Percentiles rank a stretch among this genome's conserved stretches.
These are phyloP conservation scores for Wolfiporia cocos DNA, from an alignment of 1,284 basidiomycete species.

Conservation along the genomic window DNA sequence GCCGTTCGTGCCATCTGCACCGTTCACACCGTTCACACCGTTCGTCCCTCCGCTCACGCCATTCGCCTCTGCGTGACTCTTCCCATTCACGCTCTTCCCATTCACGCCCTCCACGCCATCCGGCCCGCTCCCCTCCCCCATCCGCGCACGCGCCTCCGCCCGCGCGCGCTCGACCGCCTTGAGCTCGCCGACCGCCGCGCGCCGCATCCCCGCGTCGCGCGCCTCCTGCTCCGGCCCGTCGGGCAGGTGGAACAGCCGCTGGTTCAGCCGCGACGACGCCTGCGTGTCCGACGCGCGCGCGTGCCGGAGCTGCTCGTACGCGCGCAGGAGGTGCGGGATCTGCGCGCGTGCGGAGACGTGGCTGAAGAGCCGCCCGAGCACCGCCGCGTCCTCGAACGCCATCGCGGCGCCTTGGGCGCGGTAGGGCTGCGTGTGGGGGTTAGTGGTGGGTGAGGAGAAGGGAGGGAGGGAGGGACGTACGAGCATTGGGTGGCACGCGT, in stretches of 20 bases:
- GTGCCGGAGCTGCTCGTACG: constrained; percentile 45
- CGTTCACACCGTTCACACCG: too few species aligned
- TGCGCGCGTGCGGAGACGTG: constrained; percentile 35
- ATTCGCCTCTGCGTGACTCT: too few species aligned
- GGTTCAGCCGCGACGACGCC: constrained; percentile 41
- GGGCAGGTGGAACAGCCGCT: constrained; percentile 45
- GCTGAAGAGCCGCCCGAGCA: constrained; percentile 53
- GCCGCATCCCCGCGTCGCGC: constrained; percentile 46
- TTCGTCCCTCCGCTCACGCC: too few species aligned
- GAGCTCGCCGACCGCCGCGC: constrained; percentile 39
- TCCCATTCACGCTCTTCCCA: constrained; percentile 23
- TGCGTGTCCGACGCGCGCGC: constrained; percentile 43
- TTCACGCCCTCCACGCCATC: constrained; percentile 12
- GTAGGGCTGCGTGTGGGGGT: constrained; percentile 41
- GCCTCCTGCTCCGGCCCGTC: constrained; percentile 48
- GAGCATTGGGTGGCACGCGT: constrained; percentile 57
- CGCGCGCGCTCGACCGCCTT: constrained; percentile 9
- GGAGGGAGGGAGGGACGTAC: constrained; percentile 25
- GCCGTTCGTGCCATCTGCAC: too few species aligned
- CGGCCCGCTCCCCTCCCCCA: constrained; percentile 25
- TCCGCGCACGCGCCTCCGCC: constrained; percentile 4
- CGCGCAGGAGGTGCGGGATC: constrained; percentile 39
- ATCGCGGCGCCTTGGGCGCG: constrained; percentile 66
- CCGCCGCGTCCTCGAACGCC: constrained; percentile 63
- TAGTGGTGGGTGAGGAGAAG: not conserved